Evolutionary conservation across 331 rosid genomes (phyloP), one percentile per base, ranked within the genome.

Genomic region (Acacia concinna): DNA sequence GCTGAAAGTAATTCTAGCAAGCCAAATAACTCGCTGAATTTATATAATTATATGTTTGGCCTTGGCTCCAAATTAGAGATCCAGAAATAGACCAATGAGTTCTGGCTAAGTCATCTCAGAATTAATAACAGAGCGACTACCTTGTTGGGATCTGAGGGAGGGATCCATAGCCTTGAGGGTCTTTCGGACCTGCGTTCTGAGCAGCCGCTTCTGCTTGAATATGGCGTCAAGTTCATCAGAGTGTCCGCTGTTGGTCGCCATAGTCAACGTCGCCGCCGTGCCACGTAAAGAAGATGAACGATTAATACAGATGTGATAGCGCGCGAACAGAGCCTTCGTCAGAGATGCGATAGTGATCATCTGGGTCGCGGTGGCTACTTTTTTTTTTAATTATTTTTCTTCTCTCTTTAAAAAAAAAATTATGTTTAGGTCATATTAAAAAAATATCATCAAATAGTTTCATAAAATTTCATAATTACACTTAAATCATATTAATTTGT

Each of bases 111-210:
- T 59, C 35, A 13, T 27, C 8, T 28, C 35, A 59, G 15, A 12
- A 28, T 12, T 30, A 28, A 30, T 37, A 54, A 10, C 0, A 66
- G 10, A 44, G 18, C n/a, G 63, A 9, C 28, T 52, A 88, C 98
- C 99, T 89, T 96, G 93, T 23, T 85, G 89, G 78, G 94, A 90
- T 84, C 97, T 87, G 82, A 87, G 83, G n/a, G 88, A 81, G 1
- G 94, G 89, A 23, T 91, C 93, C 76, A 93, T 90, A 40, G 91
- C 81, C 44, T 88, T 96, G 54, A 96, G 98, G 70, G 84, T 77
- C 68, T 91, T 93, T 28, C 90, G 88, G 86, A 96, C 89, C 69
- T 83, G 88, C 18, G 98, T 86, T 82, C 98, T 88, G 57, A 93
- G 80, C n/a, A 72, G 18, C 64, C 79, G 74, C 75, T 95, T 95